Evolutionary conservation across 176 grass and related monocot species (phyloP), one percentile per base, ranked within the genome.

Genomic region (Zoysia japonica): DNA sequence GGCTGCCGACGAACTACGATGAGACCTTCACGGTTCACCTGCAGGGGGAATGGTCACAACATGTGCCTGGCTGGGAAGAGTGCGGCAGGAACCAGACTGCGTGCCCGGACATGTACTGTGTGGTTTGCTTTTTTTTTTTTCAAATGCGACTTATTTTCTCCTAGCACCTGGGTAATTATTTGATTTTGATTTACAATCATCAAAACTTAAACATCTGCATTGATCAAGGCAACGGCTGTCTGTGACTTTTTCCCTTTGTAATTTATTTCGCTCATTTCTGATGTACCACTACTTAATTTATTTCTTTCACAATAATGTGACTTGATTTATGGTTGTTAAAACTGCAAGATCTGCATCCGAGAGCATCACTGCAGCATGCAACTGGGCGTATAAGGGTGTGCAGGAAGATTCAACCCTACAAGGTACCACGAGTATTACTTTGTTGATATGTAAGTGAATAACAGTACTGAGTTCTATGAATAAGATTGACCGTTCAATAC

Each of bases 311-410:
- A 42, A 41, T 13, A 15, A 77, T 50, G 0, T 50, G 42, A 50
- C 44, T 9, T 50, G 57, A 44, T 68, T 42, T 56, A 35, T 64
- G 54, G 67, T 5, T 47, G 56, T 42, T 42, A 76, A 68, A 44
- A 38, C 37, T 61, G n/a, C 37, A 65, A 90, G 88, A 71, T 93
- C 88, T 61, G 91, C 88, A 37, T 71, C 91, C 2, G 88, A 93
- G 78, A 83, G 88, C 63, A 84, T 93, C 60, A 35, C 83, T 13
- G 88, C 85, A 78, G 85, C 88, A 59, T 93, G 91, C 37, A 62
- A 88, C 52, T 93, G 85, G 91, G 91, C 88, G 19, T 88, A 90
- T 67, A 90, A 90, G 72, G 68, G 67, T 36, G 88, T 86, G 44
- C 16, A 59, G 1, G 37, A 86, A 47, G 80, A 79, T 70, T 70